Evolutionary conservation across 202 grass and related monocot genomes (phyloP).

Genomic region (Panicum hallii): DNA sequence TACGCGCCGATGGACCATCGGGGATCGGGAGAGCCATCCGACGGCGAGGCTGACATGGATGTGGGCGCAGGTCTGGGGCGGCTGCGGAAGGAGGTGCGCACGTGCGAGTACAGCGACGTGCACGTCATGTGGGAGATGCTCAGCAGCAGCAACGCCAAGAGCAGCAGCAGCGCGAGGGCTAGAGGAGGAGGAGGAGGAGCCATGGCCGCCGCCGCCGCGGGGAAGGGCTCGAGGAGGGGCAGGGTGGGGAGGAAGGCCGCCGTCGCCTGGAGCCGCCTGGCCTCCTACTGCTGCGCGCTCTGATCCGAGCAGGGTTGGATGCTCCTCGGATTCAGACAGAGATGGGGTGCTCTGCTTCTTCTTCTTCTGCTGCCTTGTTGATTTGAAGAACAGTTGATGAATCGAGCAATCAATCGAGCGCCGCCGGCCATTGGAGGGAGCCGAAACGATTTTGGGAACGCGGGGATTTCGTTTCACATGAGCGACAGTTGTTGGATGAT

Average conservation of each 20-base stretch:
- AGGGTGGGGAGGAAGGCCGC: not conserved
- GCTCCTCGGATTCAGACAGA: not conserved
- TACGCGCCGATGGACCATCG: not conserved
- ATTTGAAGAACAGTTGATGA: not conserved
- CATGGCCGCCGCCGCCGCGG: not conserved
- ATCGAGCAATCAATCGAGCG: not conserved
- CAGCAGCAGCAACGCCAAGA: not conserved
- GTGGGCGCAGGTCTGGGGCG: constrained; percentile 47
- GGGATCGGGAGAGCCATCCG: not conserved
- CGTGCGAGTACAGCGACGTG: constrained; percentile 77
- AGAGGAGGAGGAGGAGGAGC: not conserved
- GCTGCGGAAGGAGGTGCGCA: constrained; percentile 62
- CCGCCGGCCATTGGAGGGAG: not conserved
- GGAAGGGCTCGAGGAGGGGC: not conserved
- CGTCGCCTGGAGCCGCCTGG: constrained; percentile 40
- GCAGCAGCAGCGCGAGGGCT: not conserved
- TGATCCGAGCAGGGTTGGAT: not conserved
- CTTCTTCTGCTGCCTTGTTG: not conserved
- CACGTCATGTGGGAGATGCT: constrained; percentile 90
- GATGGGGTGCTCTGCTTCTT: not conserved
- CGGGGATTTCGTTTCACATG: not conserved
- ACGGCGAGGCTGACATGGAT: not conserved
- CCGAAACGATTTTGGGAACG: not conserved
- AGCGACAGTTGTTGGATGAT: no score
- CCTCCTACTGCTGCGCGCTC: constrained; percentile 38